Percentiles rank a stretch among this genome's conserved stretches.
These are phyloP conservation scores for Barnettozyma sp. DNA, from an alignment of 805 yeast species.

Conservation along the genomic window DNA sequence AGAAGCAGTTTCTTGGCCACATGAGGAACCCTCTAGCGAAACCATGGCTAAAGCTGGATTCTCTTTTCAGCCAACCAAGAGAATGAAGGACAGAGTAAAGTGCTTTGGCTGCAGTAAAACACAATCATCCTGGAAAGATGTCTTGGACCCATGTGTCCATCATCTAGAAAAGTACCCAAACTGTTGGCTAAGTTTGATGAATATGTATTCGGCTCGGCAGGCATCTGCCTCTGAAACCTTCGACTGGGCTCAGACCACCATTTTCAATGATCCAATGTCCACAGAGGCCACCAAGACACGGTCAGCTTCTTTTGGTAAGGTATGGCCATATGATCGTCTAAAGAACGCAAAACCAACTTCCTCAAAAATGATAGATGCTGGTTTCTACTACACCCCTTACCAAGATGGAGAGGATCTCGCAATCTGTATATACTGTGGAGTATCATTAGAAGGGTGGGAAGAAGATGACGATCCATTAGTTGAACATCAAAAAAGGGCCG, in stretches of 20 bases:
- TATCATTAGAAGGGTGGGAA: conserved; percentile 68
- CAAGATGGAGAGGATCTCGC: conserved; percentile 46
- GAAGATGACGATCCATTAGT: conserved; percentile 51
- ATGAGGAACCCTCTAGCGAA: conserved; percentile 24
- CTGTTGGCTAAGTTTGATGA: conserved; percentile 29
- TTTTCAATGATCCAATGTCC: conserved; percentile 31
- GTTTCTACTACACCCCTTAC: conserved; percentile 54
- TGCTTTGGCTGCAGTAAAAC: conserved; percentile 52
- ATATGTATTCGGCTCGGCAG: conserved; percentile 19
- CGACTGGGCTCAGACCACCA: conserved; percentile 15
- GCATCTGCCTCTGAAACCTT: conserved; percentile 13
- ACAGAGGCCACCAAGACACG: conserved; percentile 29
- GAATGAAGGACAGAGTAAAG: conserved; percentile 43
- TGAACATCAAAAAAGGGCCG: conserved; percentile 46
- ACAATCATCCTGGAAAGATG: conserved; percentile 51
- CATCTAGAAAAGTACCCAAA: conserved; percentile 32
- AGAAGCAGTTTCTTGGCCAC: conserved; percentile 22
- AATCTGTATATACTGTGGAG: conserved; percentile 58
- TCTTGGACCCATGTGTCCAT: conserved; percentile 42
- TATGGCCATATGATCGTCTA: conserved; percentile 42
- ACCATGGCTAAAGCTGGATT: conserved; percentile 56
- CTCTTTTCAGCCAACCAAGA: conserved; percentile 49
- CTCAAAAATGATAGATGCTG: conserved; percentile 46
- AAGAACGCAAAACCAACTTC: conserved; percentile 34
- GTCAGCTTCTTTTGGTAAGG: conserved; percentile 32